A percentile compares a stretch with the other conserved stretches of the same genome.
Evolutionary conservation across 2,329 filamentous ascomycete genomes (phyloP).

Genomic region (Chaetomium sp.): DNA sequence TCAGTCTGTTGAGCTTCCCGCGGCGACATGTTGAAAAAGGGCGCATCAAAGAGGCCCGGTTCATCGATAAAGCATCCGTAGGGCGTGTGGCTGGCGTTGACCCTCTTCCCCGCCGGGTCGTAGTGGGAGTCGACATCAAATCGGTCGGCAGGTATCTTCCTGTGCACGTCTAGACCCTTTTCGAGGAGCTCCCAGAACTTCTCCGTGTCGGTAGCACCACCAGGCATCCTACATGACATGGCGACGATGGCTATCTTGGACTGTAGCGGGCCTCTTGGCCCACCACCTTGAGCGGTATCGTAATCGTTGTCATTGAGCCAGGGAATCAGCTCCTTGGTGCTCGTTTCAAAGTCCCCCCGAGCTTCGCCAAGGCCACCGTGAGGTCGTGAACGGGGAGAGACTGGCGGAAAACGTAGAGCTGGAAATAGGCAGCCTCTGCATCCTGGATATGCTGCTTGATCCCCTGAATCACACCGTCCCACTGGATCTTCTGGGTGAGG

Average conservation of each 20-base stretch:
- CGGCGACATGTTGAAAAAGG: slow-evolving; percentile 86
- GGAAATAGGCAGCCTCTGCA: slow-evolving; percentile 9
- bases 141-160: slow-evolving; percentile 66
- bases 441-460: slow-evolving; percentile 32
- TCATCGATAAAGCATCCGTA: slow-evolving; percentile 78
- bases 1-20: slow-evolving; percentile 79
- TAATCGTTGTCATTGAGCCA: slow-evolving; percentile 28
- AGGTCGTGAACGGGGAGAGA: not conserved
- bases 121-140: slow-evolving; percentile 72
- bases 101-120: slow-evolving; percentile 70
- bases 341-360: not conserved
- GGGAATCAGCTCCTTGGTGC: slow-evolving; percentile 32
- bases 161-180: slow-evolving; percentile 74
- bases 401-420: not conserved
- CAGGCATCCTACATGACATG: slow-evolving; percentile 75
- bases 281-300: too few species aligned
- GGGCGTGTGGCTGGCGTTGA: slow-evolving; percentile 75
- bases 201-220: slow-evolving; percentile 65
- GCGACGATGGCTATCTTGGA: slow-evolving; percentile 84
- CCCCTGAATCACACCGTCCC: too few species aligned
- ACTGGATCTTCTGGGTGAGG: too few species aligned
- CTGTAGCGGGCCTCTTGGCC: slow-evolving; percentile 33
- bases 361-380: not conserved
- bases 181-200: slow-evolving; percentile 76
- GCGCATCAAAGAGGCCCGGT: slow-evolving; percentile 74